phyloP scores from a whole-genome alignment of 306 rosid species.

The Canavalia ensiformis region DNA sequence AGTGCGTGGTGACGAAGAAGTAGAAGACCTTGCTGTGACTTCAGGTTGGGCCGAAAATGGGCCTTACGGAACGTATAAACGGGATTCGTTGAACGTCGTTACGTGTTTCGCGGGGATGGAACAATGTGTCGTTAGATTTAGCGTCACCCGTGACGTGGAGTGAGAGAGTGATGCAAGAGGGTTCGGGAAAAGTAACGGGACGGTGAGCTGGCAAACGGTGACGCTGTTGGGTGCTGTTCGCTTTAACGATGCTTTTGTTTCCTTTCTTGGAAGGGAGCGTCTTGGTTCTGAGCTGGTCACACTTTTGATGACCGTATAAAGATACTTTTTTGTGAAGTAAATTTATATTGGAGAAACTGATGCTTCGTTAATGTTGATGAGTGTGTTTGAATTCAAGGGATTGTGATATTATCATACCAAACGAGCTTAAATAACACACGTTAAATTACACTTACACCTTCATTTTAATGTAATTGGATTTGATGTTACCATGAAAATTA shows the following conservation, averaged over 20 bases:
- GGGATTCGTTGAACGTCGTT: slow-evolving; percentile 53
- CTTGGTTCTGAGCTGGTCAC: slow-evolving; percentile 6
- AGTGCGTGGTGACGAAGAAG: slow-evolving; percentile 45
- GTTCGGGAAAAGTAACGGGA: slow-evolving; percentile 31
- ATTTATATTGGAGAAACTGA: not conserved
- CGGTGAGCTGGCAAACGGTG: slow-evolving; percentile 57
- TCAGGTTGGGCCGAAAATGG: slow-evolving; percentile 72
- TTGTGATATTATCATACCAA: not conserved
- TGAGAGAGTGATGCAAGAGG: not conserved
- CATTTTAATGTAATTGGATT: too few species aligned
- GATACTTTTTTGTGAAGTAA: not conserved
- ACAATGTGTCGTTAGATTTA: slow-evolving; percentile 38
- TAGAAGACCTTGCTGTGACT: slow-evolving; percentile 37
- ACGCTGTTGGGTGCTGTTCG: slow-evolving; percentile 27
- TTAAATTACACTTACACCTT: too few species aligned
- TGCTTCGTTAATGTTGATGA: not conserved
- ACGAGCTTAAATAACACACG: not conserved
- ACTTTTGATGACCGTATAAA: not conserved
- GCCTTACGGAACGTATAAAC: slow-evolving; percentile 51
- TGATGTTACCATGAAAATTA: too few species aligned
- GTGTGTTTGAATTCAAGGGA: slow-evolving; percentile 7
- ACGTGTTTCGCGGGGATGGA: slow-evolving; percentile 13
- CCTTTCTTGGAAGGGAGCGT: slow-evolving; percentile 44
- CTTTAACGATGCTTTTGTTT: slow-evolving; percentile 18
- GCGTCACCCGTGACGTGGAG: slow-evolving; percentile 55